Evolutionary conservation across 768 basidiomycete species (phyloP).

Genomic region (Brasilioporus rufonigricans): DNA sequence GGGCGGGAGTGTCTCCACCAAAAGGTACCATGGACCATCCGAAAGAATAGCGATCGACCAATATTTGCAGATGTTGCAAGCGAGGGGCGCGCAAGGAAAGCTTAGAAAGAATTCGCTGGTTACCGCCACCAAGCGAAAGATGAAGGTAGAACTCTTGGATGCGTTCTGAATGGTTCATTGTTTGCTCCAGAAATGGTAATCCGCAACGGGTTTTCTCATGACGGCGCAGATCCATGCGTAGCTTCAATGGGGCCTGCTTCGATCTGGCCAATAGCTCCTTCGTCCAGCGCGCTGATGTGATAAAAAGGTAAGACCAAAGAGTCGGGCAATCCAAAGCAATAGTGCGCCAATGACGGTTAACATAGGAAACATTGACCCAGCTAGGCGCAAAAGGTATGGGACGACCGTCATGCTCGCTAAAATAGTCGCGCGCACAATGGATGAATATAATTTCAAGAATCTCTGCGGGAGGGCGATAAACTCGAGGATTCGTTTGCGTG

Average conservation of each 20-base stretch:
- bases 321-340: slow-evolving; percentile 39
- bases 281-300: slow-evolving; percentile 34
- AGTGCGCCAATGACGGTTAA: slow-evolving; percentile 37
- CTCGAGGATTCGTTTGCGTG: slow-evolving; percentile 2
- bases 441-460: slow-evolving; percentile 14
- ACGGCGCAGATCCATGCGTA: neutral
- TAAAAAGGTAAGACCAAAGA: slow-evolving; percentile 38
- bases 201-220: neutral
- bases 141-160: neutral
- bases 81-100: neutral
- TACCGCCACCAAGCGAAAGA: too few species aligned
- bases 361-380: slow-evolving; percentile 14
- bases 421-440: neutral
- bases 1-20: neutral
- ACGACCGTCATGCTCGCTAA: neutral
- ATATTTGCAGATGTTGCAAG: neutral
- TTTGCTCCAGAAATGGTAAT: neutral
- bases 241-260: slow-evolving; percentile 33
- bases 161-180: neutral
- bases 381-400: neutral
- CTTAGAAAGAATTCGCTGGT: neutral
- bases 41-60: too few species aligned
- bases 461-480: slow-evolving; percentile 12
- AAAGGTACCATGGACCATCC: neutral
- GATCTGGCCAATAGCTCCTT: slow-evolving; percentile 44